Percentiles rank a stretch among this genome's conserved stretches.
These are phyloP conservation scores for Jackrogersella minutella DNA, from an alignment of 495 filamentous ascomycete genomes.

Conservation along the genomic window DNA sequence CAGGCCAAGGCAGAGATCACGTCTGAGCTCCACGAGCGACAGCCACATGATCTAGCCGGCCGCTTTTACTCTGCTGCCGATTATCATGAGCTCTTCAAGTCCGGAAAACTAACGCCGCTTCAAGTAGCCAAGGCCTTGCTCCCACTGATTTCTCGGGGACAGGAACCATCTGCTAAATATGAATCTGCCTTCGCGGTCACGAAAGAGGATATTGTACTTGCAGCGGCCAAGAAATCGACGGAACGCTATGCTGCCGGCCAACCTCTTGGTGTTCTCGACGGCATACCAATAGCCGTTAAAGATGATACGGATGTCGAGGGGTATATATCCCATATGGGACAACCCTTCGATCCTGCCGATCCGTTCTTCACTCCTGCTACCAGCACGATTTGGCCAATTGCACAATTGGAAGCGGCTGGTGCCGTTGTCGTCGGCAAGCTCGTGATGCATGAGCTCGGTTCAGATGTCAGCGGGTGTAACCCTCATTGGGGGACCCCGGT, in stretches of 20 bases:
- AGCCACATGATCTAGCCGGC: constrained; percentile 48
- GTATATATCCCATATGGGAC: constrained; percentile 70
- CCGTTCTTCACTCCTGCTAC: constrained; percentile 46
- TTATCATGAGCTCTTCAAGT: constrained; percentile 76
- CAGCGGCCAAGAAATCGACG: constrained; percentile 75
- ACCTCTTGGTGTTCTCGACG: constrained; percentile 75
- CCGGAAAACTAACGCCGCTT: constrained; percentile 72
- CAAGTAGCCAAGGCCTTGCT: constrained; percentile 75
- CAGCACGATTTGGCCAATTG: constrained; percentile 72
- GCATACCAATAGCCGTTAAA: constrained; percentile 86
- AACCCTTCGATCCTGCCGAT: constrained; percentile 48
- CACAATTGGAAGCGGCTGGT: constrained; percentile 77
- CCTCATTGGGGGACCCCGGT: constrained; percentile 70
- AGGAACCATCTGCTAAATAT: constrained; percentile 62
- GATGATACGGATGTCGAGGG: constrained; percentile 83
- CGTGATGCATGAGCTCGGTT: constrained; percentile 91
- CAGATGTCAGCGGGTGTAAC: constrained; percentile 54
- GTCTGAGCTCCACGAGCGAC: constrained; percentile 45
- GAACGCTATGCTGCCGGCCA: constrained; percentile 70
- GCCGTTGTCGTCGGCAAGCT: constrained; percentile 85
- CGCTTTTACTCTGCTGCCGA: constrained; percentile 76
- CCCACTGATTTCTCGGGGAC: constrained; percentile 69
- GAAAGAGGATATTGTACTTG: constrained; percentile 64
- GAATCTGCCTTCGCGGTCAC: constrained; percentile 71
- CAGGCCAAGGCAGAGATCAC: constrained; percentile 45